phyloP scores from a whole-genome alignment of 768 basidiomycete species.

The Podaxis mareebaensis region DNA sequence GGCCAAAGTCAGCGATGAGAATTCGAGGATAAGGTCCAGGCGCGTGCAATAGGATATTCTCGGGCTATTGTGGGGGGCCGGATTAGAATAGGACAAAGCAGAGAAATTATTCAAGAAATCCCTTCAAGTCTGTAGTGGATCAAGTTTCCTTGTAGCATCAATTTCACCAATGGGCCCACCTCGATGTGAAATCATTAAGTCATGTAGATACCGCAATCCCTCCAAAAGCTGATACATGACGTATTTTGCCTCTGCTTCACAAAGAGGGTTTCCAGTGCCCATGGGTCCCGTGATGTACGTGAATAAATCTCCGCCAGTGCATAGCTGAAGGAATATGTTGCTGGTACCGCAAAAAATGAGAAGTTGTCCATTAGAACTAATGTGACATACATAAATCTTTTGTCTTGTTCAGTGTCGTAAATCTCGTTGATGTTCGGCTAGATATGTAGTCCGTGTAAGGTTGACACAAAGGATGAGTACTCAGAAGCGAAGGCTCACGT shows the following conservation, averaged over 20 bases:
- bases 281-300: constrained; percentile 73
- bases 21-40: constrained; percentile 88
- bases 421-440: constrained; percentile 85
- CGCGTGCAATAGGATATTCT: constrained; percentile 76
- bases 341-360: constrained; percentile 30
- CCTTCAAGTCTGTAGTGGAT: constrained; percentile 60
- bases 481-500: constrained; percentile 44
- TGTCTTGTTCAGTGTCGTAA: constrained; percentile 64
- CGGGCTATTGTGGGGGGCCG: constrained; percentile 51
- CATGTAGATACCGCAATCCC: constrained; percentile 71
- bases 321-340: constrained; percentile 83
- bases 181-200: constrained; percentile 73
- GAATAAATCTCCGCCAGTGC: constrained; percentile 87
- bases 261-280: constrained; percentile 50
- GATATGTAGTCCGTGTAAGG: neutral
- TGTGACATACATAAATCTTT: constrained; percentile 54
- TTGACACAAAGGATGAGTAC: neutral
- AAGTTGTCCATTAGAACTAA: neutral
- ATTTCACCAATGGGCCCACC: constrained; percentile 41
- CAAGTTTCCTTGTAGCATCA: neutral
- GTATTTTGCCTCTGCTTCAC: constrained; percentile 83
- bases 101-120: constrained; percentile 21
- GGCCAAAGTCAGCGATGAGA: constrained; percentile 84
- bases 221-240: constrained; percentile 79
- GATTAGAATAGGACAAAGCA: neutral